Base-by-base conservation (phyloP, 768 basidiomycete species). In the Kwoniella bestiolae region DNA sequence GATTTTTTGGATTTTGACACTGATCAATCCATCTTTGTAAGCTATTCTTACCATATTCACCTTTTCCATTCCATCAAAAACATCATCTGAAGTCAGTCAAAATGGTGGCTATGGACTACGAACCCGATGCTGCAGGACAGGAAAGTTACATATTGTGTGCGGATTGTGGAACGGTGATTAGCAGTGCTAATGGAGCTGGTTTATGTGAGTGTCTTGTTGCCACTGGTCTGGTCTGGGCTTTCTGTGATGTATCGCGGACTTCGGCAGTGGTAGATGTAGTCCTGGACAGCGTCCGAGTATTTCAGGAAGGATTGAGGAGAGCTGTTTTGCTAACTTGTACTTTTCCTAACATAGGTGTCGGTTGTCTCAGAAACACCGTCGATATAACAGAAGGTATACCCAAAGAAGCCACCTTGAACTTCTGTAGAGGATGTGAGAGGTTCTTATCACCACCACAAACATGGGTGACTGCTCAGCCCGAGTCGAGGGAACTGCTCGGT, bases 371-470 rank as follows among this genome's bases (percentile, higher is more conserved):
- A 62, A 81, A 71, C 73, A 92, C 91, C 7, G 88, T 98, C 66
- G 96, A 99, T 80, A 95, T 99, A 78, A 98, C 94, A 0, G 95
- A 98, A 79, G 94, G 93, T 14, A 98, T 98, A 57, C 95, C 94
- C 6, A 97, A 76, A 63, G 67, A 81, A 90, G 91, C 94, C 1
- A 89, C 92, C 4, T 85, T 98, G 59, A 91, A 91, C 31, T 97
- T 90, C 79, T 98, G 96, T 83, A 84, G 93, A 62, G 77, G 97
- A 72, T 99, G 96, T 81, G 93, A 97, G 79, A 89, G 96, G 31
- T 99, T 95, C 81, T 85, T 96, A 25, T 89, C 92, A 0, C 96
- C 96, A 5, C 95, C 96, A 0, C 82, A 86, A 46, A 83, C 90
- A 67, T 99, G 96, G 96, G 86, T 87, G 3, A 85, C 88, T 52